Percentiles rank a stretch among this genome's conserved stretches.
phyloP scores from a whole-genome alignment of 306 rosid genomes.

The Gynostemma pentaphyllum region DNA sequence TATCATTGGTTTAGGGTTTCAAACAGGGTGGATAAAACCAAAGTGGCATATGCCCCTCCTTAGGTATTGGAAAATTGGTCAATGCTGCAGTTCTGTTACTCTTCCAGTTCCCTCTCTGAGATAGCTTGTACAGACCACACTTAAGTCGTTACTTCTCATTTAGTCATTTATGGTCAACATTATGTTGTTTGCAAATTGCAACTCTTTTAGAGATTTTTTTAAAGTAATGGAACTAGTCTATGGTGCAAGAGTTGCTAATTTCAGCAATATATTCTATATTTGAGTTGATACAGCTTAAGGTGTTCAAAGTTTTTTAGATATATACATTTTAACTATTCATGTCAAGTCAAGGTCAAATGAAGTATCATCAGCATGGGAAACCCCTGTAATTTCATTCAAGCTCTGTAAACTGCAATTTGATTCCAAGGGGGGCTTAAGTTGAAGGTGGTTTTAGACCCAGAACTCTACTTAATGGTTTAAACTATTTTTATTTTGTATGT shows the following conservation, averaged over 20 bases:
- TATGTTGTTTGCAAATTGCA: neutral
- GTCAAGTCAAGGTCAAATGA: too few relatives aligned
- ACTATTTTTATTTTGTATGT: conserved; percentile 20
- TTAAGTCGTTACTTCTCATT: neutral
- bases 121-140: neutral
- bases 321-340: too few relatives aligned
- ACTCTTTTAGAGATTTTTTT: neutral
- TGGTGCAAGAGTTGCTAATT: neutral
- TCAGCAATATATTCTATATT: neutral
- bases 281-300: neutral
- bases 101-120: neutral
- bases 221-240: neutral
- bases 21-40: neutral
- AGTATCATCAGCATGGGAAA: neutral
- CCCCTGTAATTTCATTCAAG: neutral
- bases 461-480: conserved; percentile 11
- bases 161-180: neutral
- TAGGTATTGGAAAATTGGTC: neutral
- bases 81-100: neutral
- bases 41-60: neutral
- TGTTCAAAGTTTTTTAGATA: neutral
- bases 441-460: conserved; percentile 5
- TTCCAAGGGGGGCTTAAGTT: neutral
- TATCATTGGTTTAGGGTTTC: neutral
- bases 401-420: neutral